Base-by-base conservation (phyloP, 108 stramenopile genomes). In the Epithemia pelagica region DNA sequence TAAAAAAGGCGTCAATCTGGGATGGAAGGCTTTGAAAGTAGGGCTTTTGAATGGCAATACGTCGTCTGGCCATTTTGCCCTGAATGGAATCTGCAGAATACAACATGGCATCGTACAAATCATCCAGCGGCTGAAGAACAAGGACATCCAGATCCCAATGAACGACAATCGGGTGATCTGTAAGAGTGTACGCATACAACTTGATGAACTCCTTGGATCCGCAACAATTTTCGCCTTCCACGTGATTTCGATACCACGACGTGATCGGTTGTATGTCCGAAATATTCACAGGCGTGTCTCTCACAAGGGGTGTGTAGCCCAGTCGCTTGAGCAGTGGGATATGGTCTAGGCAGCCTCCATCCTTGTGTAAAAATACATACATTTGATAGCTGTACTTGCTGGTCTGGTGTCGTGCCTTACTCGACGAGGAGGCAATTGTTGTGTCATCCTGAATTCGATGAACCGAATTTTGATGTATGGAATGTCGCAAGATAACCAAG, bases 101-200 rank as follows among this genome's bases (percentile, higher is more conserved):
- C 7, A 90, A 15, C 71, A 90, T 90, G 53, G 80, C 78, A 77
- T 90, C 89, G 59, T 75, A 87, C 65, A 90, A 74, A 52, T 79
- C 75, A 64, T 90, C 83, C 86, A 90, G 77, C 1, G 89, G 89
- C 56, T 72, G 59, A n/a, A 74, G 60, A 3, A 81, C 59, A 27
- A 73, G 70, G 26, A 85, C 78, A 64, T 90, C 88, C 64, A 81
- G 67, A 76, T 84, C 83, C 75, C 68, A 70, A 55, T 81, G 83
- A 26, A 84, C 83, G 0, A 75, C 62, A 21, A 84, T 62, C 2
- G 72, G 72, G 66, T 88, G 82, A 54, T 91, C 58, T 24, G 71
- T 72, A 22, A 88, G 29, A 24, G 85, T 85, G 63, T 91, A 87
- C 29, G 90, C 79, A 63, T 86, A 85, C 54, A 86, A 58, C 55